Evolutionary conservation across 768 basidiomycete genomes (phyloP).

Genomic region (Kondoa subrosea): DNA sequence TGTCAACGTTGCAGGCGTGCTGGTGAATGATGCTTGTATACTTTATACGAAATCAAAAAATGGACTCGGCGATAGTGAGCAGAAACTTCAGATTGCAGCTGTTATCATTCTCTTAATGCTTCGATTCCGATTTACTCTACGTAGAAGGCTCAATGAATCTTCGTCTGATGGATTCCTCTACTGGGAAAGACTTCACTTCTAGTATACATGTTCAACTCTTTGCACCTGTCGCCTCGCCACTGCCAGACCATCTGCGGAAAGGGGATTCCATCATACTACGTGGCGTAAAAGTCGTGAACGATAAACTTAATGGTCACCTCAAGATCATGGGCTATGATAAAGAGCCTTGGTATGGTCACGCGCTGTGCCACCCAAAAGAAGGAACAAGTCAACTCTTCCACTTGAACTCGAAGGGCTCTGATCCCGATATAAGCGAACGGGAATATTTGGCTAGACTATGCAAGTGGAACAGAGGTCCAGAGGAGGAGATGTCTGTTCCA

Average conservation of each 20-base stretch:
- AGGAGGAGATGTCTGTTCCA: not conserved
- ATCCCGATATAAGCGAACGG: not conserved
- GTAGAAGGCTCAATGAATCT: not conserved
- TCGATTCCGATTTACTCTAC: not conserved
- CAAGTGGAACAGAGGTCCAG: not conserved
- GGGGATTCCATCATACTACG: not conserved
- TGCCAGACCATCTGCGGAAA: not conserved
- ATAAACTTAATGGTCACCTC: not conserved
- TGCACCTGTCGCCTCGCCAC: not conserved
- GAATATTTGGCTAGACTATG: not conserved
- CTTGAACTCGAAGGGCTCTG: not conserved
- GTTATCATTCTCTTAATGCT: not conserved
- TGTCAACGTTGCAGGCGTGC: too few species aligned
- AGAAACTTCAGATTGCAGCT: too few species aligned
- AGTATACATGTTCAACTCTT: not conserved
- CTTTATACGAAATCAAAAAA: too few species aligned
- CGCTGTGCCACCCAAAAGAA: not conserved
- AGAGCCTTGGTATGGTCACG: not conserved
- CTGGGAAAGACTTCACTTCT: not conserved
- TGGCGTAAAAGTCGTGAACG: not conserved
- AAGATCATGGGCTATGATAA: not conserved
- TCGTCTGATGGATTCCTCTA: not conserved
- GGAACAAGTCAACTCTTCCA: not conserved
- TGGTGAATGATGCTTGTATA: too few species aligned
- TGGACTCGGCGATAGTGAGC: too few species aligned